phyloP scores from a whole-genome alignment of 1,139 yeast genomes.

The Geotrichum bryndzae region DNA sequence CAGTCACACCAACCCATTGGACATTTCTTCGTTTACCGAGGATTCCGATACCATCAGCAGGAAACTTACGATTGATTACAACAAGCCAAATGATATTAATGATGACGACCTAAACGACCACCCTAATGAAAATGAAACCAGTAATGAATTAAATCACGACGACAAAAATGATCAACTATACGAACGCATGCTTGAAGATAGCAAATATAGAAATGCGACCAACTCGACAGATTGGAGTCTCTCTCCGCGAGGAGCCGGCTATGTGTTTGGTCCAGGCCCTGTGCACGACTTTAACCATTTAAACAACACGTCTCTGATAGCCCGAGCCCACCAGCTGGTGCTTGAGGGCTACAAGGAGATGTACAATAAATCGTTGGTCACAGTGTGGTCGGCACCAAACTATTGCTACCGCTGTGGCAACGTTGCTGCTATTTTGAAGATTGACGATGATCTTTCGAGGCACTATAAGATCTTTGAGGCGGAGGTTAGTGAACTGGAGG shows the following conservation, averaged over 20 bases:
- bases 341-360: conserved; percentile 93
- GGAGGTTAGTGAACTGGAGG: conserved; percentile 54
- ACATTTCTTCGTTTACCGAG: conserved; percentile 5
- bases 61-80: background rate
- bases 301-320: conserved; percentile 79
- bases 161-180: conserved; percentile 1
- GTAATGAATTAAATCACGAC: background rate
- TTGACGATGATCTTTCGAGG: conserved; percentile 65
- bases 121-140: background rate
- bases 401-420: conserved; percentile 94
- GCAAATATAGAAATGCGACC: conserved; percentile 10
- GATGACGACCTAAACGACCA: conserved; percentile 8
- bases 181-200: conserved; percentile 10
- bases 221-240: conserved; percentile 60
- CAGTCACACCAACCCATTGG: conserved; percentile 3
- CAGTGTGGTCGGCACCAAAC: conserved; percentile 93
- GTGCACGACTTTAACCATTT: conserved; percentile 70
- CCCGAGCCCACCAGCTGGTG: conserved; percentile 95
- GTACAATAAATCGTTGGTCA: conserved; percentile 79
- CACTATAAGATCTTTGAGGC: conserved; percentile 86
- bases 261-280: conserved; percentile 78
- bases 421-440: conserved; percentile 80
- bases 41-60: conserved; percentile 6
- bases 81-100: conserved; percentile 7
- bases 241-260: conserved; percentile 97